phyloP scores from a whole-genome alignment of 75 land plant genomes.

The Pseudotsuga menziesii region DNA sequence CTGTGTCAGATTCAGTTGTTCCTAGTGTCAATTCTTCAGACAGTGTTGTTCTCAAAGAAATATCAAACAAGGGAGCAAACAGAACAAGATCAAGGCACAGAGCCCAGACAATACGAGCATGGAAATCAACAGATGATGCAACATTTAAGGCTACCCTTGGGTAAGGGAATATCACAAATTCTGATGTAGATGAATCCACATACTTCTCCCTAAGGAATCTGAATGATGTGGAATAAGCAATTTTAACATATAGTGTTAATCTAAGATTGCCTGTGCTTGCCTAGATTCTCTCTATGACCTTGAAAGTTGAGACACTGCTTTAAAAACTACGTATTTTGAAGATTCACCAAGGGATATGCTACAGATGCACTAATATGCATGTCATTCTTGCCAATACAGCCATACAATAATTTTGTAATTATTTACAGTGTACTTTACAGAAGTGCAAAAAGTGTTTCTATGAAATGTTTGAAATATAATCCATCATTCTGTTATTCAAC shows the following conservation, averaged over 20 bases:
- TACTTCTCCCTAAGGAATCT: neutral
- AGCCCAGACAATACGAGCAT: slow-evolving; percentile 15
- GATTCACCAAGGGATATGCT: no score
- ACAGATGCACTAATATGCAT: no score
- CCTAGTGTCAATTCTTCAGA: slow-evolving; percentile 7
- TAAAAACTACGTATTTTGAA: no score
- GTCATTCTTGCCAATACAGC: no score
- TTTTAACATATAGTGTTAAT: neutral
- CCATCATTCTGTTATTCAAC: no score
- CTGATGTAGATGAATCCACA: neutral
- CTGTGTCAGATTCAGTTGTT: slow-evolving; percentile 28
- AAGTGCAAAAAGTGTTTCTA: no score
- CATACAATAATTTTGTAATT: no score
- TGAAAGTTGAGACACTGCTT: no score
- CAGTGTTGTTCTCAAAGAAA: slow-evolving; percentile 4
- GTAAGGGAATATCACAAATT: slow-evolving; percentile 31
- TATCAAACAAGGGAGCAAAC: slow-evolving; percentile 25
- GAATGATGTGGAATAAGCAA: neutral
- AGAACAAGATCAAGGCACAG: slow-evolving; percentile 24
- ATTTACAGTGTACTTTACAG: no score
- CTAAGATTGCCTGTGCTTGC: neutral
- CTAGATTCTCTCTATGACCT: no score
- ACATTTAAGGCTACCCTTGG: slow-evolving; percentile 56
- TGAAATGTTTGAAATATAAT: no score
- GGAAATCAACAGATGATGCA: slow-evolving; percentile 33